Base-by-base conservation (phyloP, 2,329 filamentous ascomycete species). In the Zalaria obscura region DNA sequence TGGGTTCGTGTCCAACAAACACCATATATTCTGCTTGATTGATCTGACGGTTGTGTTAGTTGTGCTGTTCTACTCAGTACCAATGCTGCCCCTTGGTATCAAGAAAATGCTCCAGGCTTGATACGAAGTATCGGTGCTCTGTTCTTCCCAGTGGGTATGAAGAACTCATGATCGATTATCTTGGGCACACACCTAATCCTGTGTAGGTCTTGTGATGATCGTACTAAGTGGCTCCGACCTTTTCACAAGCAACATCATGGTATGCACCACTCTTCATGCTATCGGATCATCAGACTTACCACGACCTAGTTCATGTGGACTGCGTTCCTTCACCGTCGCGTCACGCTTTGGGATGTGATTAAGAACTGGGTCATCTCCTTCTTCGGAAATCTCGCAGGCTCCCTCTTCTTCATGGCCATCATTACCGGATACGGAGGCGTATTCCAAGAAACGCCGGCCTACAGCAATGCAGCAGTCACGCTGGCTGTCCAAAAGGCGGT, bases 401-500 rank as follows among this genome's bases (percentile, higher is more conserved):
- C 45, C 18, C 45, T 52, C 5, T 55, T 56, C 46, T 47, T 55
- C 44, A 47, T 52, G 36, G 47, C 41, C 25, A 48, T 57, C 39
- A 53, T 56, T 36, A 47, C 45, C 10, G 53, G 53, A n/a, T 54
- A 54, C 36, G 52, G 50, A 3, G 54, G 50, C 36, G 47, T 55
- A 11, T 53, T 57, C 40, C 43, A 47, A 10, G 49, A 60, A 3
- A 58, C 62, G 1, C 34, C 40, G 5, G 62, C 64, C 0, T 74
- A 68, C 50, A 60, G 55, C 39, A 56, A 60, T 0, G 57, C 65
- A 40, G 66, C 65, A 1, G 60, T 68, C n/a, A 52, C 57, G 2
- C 67, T 68, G 35, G 65, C 68, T 0, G 66, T 59, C 5, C 60
- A 62, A 28, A 75, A 74, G 44, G 66, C 66, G 43, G 53, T 70